A percentile compares a stretch with the other conserved stretches of the same genome.
Evolutionary conservation across 176 grass and related monocot genomes (phyloP).

Genomic region (Juncus inflexus): DNA sequence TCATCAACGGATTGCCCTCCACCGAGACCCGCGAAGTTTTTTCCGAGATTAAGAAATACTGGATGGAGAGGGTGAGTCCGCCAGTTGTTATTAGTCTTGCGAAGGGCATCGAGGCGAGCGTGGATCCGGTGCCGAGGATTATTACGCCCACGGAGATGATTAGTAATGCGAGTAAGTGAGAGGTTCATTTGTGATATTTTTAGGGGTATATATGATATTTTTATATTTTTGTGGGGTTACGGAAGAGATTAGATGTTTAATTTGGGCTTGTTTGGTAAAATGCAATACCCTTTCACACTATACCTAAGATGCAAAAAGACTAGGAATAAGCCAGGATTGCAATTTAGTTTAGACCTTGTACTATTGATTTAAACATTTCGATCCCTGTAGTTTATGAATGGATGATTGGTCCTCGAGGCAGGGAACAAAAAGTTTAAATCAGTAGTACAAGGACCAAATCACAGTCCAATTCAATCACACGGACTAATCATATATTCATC

Average conservation of each 20-base stretch:
- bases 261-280: no score
- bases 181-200: background rate
- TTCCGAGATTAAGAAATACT: slow-evolving; percentile 72
- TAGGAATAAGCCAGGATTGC: background rate
- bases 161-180: slow-evolving; percentile 66
- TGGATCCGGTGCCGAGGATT: slow-evolving; percentile 81
- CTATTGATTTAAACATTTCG: no score
- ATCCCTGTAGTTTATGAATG: no score
- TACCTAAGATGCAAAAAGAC: no score
- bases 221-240: background rate
- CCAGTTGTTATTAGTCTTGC: slow-evolving; percentile 83
- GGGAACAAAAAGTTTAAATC: no score
- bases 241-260: no score
- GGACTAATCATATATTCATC: no score
- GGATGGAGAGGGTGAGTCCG: slow-evolving; percentile 74
- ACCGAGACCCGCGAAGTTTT: slow-evolving; percentile 91
- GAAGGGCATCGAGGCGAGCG: slow-evolving; percentile 83
- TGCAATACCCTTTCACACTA: no score
- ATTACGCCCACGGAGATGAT: slow-evolving; percentile 98
- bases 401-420: no score
- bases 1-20: slow-evolving; percentile 83
- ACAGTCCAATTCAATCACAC: no score
- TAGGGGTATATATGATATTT: background rate
- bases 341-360: no score
- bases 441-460: no score